Percentiles rank a stretch among this genome's conserved stretches.
phyloP scores from a whole-genome alignment of 805 yeast genomes.

The Metschnikowia corniflorae region DNA sequence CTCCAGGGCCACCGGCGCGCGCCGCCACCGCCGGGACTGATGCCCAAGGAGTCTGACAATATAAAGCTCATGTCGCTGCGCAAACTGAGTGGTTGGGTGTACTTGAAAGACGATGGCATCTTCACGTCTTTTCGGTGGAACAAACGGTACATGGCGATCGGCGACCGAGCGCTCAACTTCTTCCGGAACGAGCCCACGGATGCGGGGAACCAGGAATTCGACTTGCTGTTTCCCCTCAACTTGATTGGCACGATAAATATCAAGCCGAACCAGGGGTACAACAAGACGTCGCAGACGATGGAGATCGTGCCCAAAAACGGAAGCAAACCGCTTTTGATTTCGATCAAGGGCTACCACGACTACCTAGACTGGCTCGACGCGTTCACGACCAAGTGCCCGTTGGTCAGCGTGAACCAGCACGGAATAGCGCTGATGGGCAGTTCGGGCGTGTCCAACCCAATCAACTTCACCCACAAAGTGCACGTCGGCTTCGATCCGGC shows the following conservation, averaged over 20 bases:
- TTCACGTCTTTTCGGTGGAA: conserved; percentile 89
- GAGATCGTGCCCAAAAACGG: conserved; percentile 62
- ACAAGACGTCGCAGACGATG: conserved; percentile 54
- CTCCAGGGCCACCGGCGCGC: conserved; percentile 41
- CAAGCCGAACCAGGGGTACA: conserved; percentile 49
- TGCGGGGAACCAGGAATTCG: conserved; percentile 43
- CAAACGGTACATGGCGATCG: conserved; percentile 74
- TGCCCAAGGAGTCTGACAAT: conserved; percentile 3
- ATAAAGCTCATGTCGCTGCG: conserved; percentile 11
- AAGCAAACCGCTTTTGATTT: conserved; percentile 63
- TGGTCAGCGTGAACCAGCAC: conserved; percentile 39
- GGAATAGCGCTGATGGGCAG: conserved; percentile 23
- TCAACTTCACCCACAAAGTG: conserved; percentile 91
- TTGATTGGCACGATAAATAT: conserved; percentile 46
- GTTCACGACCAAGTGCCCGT: conserved; percentile 72
- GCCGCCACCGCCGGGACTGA: conserved; percentile 39
- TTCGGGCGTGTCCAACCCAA: conserved; percentile 78
- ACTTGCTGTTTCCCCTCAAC: conserved; percentile 37
- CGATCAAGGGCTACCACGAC: conserved; percentile 76
- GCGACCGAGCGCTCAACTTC: conserved; percentile 70
- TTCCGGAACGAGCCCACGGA: conserved; percentile 58
- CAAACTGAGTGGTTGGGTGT: conserved; percentile 76
- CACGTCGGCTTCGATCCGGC: conserved; percentile 86
- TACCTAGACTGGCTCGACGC: conserved; percentile 89
- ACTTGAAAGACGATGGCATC: conserved; percentile 84